phyloP scores from a whole-genome alignment of 2,329 filamentous ascomycete genomes.

The Ramularia collo-cygni region DNA sequence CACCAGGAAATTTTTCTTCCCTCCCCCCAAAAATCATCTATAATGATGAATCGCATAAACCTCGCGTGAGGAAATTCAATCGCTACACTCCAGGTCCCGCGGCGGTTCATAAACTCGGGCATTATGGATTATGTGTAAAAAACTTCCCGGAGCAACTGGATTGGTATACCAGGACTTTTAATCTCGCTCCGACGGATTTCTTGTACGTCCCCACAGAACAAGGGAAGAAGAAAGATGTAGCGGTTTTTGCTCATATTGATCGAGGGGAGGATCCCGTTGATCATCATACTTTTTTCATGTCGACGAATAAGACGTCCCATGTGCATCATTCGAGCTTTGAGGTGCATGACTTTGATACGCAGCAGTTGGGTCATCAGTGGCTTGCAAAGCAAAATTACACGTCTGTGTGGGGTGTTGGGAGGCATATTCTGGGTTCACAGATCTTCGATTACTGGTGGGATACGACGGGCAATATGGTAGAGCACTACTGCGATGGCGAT shows the following conservation, averaged over 20 bases:
- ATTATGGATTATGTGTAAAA: slow-evolving; percentile 10
- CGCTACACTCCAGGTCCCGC: slow-evolving; percentile 43
- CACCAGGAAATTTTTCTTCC: slow-evolving; percentile 9
- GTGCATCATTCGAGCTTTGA: slow-evolving; percentile 64
- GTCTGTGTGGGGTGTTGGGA: slow-evolving; percentile 62
- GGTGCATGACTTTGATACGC: slow-evolving; percentile 64
- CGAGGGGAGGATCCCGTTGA: slow-evolving; percentile 42
- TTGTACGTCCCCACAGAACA: slow-evolving; percentile 28
- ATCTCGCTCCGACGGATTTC: slow-evolving; percentile 40
- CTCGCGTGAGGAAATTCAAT: slow-evolving; percentile 34
- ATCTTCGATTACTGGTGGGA: slow-evolving; percentile 66
- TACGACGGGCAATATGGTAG: slow-evolving; percentile 11
- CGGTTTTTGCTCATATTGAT: slow-evolving; percentile 50
- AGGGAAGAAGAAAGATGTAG: slow-evolving; percentile 31
- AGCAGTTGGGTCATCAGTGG: slow-evolving; percentile 59
- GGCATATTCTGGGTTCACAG: slow-evolving; percentile 26
- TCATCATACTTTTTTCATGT: slow-evolving; percentile 49
- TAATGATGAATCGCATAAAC: slow-evolving; percentile 35
- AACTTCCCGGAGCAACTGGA: slow-evolving; percentile 16
- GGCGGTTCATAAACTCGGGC: slow-evolving; percentile 28
- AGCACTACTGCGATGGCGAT: slow-evolving; percentile 60
- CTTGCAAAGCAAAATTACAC: slow-evolving; percentile 55
- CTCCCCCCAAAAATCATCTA: slow-evolving; percentile 29
- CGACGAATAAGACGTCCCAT: slow-evolving; percentile 30
- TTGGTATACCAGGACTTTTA: slow-evolving; percentile 41